phyloP scores from a whole-genome alignment of 371 early-diverging fungal genomes.

The Massospora cicadina region DNA sequence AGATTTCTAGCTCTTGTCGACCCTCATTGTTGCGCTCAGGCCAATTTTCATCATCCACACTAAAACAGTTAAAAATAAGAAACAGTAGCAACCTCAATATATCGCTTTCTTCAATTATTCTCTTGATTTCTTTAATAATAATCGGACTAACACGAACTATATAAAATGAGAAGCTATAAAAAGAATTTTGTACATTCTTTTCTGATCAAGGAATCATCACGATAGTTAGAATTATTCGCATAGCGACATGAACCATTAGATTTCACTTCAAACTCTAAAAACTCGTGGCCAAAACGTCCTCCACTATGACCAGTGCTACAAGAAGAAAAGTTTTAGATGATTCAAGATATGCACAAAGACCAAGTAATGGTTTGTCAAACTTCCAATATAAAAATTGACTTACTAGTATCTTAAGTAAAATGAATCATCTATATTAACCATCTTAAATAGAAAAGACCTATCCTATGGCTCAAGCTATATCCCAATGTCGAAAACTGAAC shows the following conservation, averaged over 20 bases:
- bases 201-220: constrained; percentile 86
- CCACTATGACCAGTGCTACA: constrained; percentile 83
- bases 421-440: constrained; percentile 31
- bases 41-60: constrained; percentile 87
- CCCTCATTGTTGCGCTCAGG: constrained; percentile 82
- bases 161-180: neutral
- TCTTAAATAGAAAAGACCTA: too few relatives aligned
- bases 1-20: constrained; percentile 85
- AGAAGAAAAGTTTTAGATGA: constrained; percentile 1
- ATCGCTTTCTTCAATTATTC: constrained; percentile 76
- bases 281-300: constrained; percentile 87
- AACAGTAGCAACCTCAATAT: constrained; percentile 53
- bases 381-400: constrained; percentile 14
- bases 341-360: neutral
- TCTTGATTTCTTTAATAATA: constrained; percentile 67
- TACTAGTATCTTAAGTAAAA: constrained; percentile 80
- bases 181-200: constrained; percentile 51
- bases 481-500: too few relatives aligned
- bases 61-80: constrained; percentile 16
- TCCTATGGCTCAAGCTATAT: too few relatives aligned
- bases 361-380: neutral
- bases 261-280: constrained; percentile 90
- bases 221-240: constrained; percentile 95
- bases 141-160: constrained; percentile 59
- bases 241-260: constrained; percentile 80